Evolutionary conservation across 2,329 filamentous ascomycete genomes (phyloP).

Genomic region (Pseudogymnoascus pannorum): DNA sequence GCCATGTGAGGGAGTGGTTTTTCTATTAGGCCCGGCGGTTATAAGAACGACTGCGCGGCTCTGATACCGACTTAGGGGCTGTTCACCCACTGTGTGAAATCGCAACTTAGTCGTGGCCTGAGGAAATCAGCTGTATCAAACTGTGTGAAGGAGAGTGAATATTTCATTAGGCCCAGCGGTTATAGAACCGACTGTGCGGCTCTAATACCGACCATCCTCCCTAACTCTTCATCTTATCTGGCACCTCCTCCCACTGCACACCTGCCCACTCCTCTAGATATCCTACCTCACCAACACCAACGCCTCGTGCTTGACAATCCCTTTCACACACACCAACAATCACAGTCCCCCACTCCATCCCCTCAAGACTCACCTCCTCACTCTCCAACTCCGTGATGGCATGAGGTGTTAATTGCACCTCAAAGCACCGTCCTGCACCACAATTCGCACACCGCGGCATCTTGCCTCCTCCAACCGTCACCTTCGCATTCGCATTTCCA

Average conservation of each 20-base stretch:
- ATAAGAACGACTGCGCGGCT: no score
- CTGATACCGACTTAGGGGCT: not conserved
- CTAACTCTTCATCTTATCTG: not conserved
- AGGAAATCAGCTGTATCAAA: no score
- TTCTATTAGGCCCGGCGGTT: no score
- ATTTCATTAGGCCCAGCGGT: no score
- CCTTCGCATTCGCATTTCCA: slow-evolving; percentile 19
- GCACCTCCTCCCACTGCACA: slow-evolving; percentile 89
- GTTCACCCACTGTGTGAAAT: not conserved
- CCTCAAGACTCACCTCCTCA: slow-evolving; percentile 63
- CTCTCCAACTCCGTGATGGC: slow-evolving; percentile 83
- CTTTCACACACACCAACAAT: slow-evolving; percentile 75
- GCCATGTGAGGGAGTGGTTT: no score
- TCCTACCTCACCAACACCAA: slow-evolving; percentile 55
- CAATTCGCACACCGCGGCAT: slow-evolving; percentile 75
- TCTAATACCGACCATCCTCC: not conserved
- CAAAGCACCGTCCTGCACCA: slow-evolving; percentile 69
- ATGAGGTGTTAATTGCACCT: slow-evolving; percentile 86
- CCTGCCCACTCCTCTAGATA: slow-evolving; percentile 96
- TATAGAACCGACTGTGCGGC: no score
- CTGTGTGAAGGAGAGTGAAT: no score
- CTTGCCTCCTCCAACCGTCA: slow-evolving; percentile 30
- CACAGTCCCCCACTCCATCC: slow-evolving; percentile 98
- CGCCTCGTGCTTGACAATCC: slow-evolving; percentile 62
- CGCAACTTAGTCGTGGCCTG: not conserved